These are phyloP conservation scores for Suillus spraguei DNA, from an alignment of 768 basidiomycete genomes.

Conservation along the genomic window DNA sequence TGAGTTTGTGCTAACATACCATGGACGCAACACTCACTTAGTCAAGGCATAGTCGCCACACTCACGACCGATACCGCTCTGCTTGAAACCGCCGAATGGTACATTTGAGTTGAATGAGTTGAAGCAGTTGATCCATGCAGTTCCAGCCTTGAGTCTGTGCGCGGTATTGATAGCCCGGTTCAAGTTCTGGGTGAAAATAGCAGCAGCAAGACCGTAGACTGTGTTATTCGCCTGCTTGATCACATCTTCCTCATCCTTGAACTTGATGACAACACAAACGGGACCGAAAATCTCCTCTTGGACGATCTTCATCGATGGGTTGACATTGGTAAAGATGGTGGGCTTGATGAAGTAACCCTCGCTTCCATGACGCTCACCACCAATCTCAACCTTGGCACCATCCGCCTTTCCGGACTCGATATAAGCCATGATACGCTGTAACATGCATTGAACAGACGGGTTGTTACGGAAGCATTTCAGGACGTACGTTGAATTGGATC, in stretches of 20 bases:
- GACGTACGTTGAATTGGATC: conserved; percentile 67
- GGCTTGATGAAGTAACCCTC: conserved; percentile 75
- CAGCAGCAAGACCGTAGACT: conserved; percentile 83
- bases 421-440: conserved; percentile 73
- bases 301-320: conserved; percentile 74
- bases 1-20: neutral
- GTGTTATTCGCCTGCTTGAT: conserved; percentile 84
- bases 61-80: conserved; percentile 81
- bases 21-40: conserved; percentile 34
- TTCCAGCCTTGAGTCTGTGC: conserved; percentile 79
- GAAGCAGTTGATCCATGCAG: conserved; percentile 60
- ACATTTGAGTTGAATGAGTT: conserved; percentile 40
- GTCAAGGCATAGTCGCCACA: conserved; percentile 73
- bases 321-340: conserved; percentile 72
- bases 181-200: conserved; percentile 83
- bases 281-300: conserved; percentile 82
- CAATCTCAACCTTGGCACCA: conserved; percentile 69
- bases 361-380: conserved; percentile 60
- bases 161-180: conserved; percentile 72
- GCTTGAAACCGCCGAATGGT: conserved; percentile 88
- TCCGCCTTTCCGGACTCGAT: conserved; percentile 73
- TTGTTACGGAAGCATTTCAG: neutral
- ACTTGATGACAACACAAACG: conserved; percentile 75
- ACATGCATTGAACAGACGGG: neutral
- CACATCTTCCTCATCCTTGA: conserved; percentile 69